These are phyloP conservation scores for Acacia melanoxylon DNA, from an alignment of 306 rosid genomes.

Conservation along the genomic window DNA sequence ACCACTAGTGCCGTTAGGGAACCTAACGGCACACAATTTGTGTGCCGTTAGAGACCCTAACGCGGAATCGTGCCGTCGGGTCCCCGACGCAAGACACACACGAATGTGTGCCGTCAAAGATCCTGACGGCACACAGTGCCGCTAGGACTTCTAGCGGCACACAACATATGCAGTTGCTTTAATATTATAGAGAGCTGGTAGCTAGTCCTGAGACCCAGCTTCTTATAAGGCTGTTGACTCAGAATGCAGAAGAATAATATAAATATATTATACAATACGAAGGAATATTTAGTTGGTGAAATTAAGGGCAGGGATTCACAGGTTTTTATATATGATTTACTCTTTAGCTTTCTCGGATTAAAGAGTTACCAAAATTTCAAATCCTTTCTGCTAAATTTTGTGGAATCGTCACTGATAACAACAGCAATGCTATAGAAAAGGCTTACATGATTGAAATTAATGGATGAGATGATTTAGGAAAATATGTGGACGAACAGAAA, in stretches of 20 bases:
- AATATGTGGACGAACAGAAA: slow-evolving; percentile 5
- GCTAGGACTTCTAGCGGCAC: no score
- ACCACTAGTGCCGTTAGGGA: no score
- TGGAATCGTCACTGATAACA: slow-evolving; percentile 23
- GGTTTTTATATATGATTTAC: neutral
- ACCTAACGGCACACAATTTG: no score
- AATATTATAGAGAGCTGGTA: slow-evolving; percentile 13
- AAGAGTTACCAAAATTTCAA: slow-evolving; percentile 15
- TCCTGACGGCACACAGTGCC: no score
- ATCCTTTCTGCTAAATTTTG: slow-evolving; percentile 12
- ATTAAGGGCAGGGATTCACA: neutral
- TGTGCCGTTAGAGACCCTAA: no score
- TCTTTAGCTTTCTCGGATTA: neutral
- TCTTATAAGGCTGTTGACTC: slow-evolving; percentile 45
- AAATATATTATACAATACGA: neutral
- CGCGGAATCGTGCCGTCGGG: no score
- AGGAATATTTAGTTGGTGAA: neutral
- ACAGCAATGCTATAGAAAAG: slow-evolving; percentile 17
- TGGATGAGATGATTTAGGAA: slow-evolving; percentile 26
- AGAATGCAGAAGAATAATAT: slow-evolving; percentile 3
- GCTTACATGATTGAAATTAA: slow-evolving; percentile 9
- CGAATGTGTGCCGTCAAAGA: no score
- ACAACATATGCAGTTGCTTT: slow-evolving; percentile 24
- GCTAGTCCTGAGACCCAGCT: slow-evolving; percentile 28
- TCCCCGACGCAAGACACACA: no score